phyloP scores from a whole-genome alignment of 2,329 filamentous ascomycete genomes.

The Penicillium sp. region DNA sequence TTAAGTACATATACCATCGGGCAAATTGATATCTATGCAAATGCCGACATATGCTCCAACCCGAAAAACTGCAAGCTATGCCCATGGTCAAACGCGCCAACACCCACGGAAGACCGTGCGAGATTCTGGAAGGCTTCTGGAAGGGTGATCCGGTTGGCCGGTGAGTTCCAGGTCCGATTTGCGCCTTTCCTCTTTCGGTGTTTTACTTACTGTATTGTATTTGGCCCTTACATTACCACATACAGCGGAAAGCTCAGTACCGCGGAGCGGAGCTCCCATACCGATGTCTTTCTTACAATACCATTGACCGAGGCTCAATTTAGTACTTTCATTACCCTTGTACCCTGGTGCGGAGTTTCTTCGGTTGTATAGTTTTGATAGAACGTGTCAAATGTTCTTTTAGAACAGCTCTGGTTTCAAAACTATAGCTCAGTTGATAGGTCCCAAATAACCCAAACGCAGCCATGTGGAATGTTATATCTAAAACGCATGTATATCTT shows the following conservation, averaged over 20 bases:
- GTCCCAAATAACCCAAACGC: background rate
- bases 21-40: background rate
- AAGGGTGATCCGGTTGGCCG: conserved; percentile 23
- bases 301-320: background rate
- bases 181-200: conserved; percentile 8
- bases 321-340: background rate
- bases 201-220: conserved; percentile 1
- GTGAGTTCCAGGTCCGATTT: conserved; percentile 6
- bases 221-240: background rate
- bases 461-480: background rate
- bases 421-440: background rate
- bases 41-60: conserved; percentile 7
- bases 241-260: conserved; percentile 3
- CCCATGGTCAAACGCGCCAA: conserved; percentile 18
- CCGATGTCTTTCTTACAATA: background rate
- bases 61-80: conserved; percentile 8
- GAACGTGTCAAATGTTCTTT: background rate
- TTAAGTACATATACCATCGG: background rate
- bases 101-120: conserved; percentile 8
- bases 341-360: background rate
- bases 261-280: conserved; percentile 2
- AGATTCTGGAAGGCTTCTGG: conserved; percentile 26
- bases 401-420: background rate
- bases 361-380: no score
- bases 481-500: background rate